A percentile compares a stretch with the other conserved stretches of the same genome.
Conservation (phyloP, 371 early-diverging fungal genomes). For the Batrachochytrium dendrobatidis region DNA sequence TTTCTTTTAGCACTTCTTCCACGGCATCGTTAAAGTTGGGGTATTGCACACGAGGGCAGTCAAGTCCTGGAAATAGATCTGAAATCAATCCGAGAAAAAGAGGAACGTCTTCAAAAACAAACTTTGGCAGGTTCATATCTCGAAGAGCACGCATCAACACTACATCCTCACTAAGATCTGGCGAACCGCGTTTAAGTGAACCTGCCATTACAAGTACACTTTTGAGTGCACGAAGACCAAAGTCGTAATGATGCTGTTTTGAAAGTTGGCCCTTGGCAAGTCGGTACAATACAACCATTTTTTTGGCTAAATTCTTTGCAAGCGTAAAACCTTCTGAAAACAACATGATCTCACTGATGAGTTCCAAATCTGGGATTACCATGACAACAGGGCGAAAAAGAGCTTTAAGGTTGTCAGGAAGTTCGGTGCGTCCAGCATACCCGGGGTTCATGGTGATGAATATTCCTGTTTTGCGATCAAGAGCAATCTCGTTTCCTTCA, state of each 20-base stretch:
- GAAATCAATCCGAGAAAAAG: slow-evolving; percentile 49
- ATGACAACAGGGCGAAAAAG: slow-evolving; percentile 55
- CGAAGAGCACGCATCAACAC: slow-evolving; percentile 51
- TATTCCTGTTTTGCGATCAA: slow-evolving; percentile 48
- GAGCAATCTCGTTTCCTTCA: slow-evolving; percentile 48
- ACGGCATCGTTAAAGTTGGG: slow-evolving; percentile 53
- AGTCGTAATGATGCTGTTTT: slow-evolving; percentile 57
- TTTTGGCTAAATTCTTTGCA: slow-evolving; percentile 50
- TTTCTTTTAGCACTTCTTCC: slow-evolving; percentile 42
- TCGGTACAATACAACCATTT: slow-evolving; percentile 52
- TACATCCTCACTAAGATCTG: slow-evolving; percentile 50
- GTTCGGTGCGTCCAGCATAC: slow-evolving; percentile 53
- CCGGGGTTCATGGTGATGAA: slow-evolving; percentile 60
- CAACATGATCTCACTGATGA: slow-evolving; percentile 56
- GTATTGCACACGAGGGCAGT: slow-evolving; percentile 52
- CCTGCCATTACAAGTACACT: slow-evolving; percentile 56
- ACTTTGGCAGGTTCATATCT: slow-evolving; percentile 57
- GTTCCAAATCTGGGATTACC: slow-evolving; percentile 53
- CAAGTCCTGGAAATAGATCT: slow-evolving; percentile 53
- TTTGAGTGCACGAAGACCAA: slow-evolving; percentile 51
- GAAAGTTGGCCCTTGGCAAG: slow-evolving; percentile 48
- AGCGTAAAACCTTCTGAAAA: slow-evolving; percentile 52
- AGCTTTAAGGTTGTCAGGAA: slow-evolving; percentile 55
- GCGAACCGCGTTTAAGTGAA: slow-evolving; percentile 46
- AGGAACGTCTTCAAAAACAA: slow-evolving; percentile 54